Evolutionary conservation across 2,329 filamentous ascomycete species (phyloP).

Genomic region (Pleomassaria siparia): DNA sequence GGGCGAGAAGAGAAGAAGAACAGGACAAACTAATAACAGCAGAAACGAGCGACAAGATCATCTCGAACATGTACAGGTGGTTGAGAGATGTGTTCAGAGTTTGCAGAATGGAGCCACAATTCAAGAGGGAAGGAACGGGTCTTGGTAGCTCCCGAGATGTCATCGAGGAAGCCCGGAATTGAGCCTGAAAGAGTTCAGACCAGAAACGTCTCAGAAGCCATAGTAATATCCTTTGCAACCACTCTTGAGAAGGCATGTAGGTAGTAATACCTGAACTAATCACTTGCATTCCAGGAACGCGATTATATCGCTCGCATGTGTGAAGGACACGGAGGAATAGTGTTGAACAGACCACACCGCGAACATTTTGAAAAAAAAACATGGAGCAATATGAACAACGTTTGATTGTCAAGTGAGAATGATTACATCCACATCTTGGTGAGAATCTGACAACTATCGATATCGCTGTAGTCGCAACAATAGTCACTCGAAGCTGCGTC

Average conservation of each 20-base stretch:
- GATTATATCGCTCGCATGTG: too few species aligned
- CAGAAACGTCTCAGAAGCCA: conserved; percentile 27
- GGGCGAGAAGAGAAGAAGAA: conserved; percentile 4
- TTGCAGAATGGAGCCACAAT: conserved; percentile 12
- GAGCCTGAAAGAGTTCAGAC: conserved; percentile 32
- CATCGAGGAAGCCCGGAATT: conserved; percentile 18
- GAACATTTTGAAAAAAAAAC: conserved; percentile 6
- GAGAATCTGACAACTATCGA: too few species aligned
- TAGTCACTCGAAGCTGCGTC: conserved; percentile 4
- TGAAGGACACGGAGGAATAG: background rate
- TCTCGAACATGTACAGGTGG: conserved; percentile 17
- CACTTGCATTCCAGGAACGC: conserved; percentile 20
- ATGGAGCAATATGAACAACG: too few species aligned
- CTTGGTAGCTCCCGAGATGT: conserved; percentile 12
- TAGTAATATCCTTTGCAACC: conserved; percentile 20
- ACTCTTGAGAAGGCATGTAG: conserved; percentile 14
- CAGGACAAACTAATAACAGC: conserved; percentile 7
- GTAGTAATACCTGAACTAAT: conserved; percentile 14
- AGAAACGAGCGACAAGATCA: conserved; percentile 17
- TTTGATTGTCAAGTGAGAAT: too few species aligned
- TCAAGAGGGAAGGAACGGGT: conserved; percentile 11
- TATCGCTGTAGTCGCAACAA: conserved; percentile 7
- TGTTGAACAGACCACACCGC: background rate
- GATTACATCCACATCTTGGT: too few species aligned
- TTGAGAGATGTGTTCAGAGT: conserved; percentile 10